Evolutionary conservation across 352 stramenopile genomes (phyloP).

Genomic region (Hyaloperonospora brassicae): DNA sequence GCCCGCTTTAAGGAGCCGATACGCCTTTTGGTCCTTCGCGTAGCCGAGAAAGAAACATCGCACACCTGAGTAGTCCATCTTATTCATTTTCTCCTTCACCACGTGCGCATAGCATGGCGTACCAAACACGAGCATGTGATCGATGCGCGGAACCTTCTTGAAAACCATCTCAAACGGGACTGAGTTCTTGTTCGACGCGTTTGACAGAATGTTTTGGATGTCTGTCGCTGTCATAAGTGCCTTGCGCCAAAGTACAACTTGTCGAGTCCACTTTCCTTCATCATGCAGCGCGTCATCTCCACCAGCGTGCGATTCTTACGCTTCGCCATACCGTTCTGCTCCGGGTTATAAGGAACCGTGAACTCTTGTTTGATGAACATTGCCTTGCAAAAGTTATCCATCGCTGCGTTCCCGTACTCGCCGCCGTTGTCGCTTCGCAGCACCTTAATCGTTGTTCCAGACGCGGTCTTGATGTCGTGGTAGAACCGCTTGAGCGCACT

Average conservation of each 20-base stretch:
- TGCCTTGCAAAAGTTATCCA: constrained; percentile 1
- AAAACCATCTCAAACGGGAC: too few species aligned
- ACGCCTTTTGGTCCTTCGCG: not conserved
- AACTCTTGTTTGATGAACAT: not conserved
- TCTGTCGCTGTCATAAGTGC: not conserved
- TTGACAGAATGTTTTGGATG: not conserved
- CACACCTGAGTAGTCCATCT: not conserved
- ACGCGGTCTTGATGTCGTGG: not conserved
- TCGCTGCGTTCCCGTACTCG: not conserved
- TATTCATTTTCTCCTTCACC: not conserved
- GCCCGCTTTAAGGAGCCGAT: not conserved
- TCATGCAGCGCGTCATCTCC: not conserved
- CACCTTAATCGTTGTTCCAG: not conserved
- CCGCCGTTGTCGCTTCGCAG: not conserved
- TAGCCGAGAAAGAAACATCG: not conserved
- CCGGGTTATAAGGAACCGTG: too few species aligned
- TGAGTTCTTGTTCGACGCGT: too few species aligned
- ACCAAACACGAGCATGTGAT: not conserved
- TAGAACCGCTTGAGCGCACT: not conserved
- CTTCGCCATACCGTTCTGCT: too few species aligned
- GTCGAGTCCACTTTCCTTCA: not conserved
- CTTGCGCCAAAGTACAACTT: not conserved
- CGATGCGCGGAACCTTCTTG: too few species aligned
- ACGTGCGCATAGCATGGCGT: not conserved
- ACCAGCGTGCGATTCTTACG: too few species aligned